These are phyloP conservation scores for Mucor irregularis DNA, from an alignment of 371 early-diverging fungal species.

Conservation along the genomic window DNA sequence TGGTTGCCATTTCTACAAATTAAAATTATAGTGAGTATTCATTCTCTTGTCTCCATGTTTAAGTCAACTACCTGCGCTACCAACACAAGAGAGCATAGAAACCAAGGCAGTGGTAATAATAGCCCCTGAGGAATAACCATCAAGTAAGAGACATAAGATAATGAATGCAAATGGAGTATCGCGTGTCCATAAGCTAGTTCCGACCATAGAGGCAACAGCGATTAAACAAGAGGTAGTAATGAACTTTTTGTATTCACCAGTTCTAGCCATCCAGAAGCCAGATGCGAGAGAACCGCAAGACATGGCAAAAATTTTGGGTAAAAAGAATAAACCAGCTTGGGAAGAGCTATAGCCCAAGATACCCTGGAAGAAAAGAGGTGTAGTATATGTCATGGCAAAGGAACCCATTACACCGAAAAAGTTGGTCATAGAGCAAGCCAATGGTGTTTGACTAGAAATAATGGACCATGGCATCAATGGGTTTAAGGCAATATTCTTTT, in stretches of 20 bases:
- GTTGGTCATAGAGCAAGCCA: constrained; percentile 38
- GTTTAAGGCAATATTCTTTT: constrained; percentile 71
- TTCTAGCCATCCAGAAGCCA: constrained; percentile 33
- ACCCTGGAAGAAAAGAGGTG: constrained; percentile 43
- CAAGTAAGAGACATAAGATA: constrained; percentile 27
- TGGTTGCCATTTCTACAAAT: constrained; percentile 50
- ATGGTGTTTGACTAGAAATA: constrained; percentile 38
- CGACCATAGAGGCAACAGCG: constrained; percentile 23
- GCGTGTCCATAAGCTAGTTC: constrained; percentile 26
- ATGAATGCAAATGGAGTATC: constrained; percentile 21
- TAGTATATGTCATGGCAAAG: constrained; percentile 32
- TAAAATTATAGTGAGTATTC: background rate
- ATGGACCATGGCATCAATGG: constrained; percentile 74
- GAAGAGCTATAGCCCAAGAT: constrained; percentile 29
- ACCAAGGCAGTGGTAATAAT: constrained; percentile 49
- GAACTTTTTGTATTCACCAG: constrained; percentile 29
- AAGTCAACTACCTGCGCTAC: constrained; percentile 37
- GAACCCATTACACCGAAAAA: constrained; percentile 41
- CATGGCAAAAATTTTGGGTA: constrained; percentile 29
- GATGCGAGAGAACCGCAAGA: constrained; percentile 32
- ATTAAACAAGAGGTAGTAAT: constrained; percentile 13
- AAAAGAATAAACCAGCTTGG: constrained; percentile 27
- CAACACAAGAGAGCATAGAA: constrained; percentile 50
- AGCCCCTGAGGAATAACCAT: constrained; percentile 47
- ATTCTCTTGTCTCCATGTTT: no score